These are phyloP conservation scores for Sporothrix luriei DNA, from an alignment of 2,329 filamentous ascomycete species.

Conservation along the genomic window DNA sequence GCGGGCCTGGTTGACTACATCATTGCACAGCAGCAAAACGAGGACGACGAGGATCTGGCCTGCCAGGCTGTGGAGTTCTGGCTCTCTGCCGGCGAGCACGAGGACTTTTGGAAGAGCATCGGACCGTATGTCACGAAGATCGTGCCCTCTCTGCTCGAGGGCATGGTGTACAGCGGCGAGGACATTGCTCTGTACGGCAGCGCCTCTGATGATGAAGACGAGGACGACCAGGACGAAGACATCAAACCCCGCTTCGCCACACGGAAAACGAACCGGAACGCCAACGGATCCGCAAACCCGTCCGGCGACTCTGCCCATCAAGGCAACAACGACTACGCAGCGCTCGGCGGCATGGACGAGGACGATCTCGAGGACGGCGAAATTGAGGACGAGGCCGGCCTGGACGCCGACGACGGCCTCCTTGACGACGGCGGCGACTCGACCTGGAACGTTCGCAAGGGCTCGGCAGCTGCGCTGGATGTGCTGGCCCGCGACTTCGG, in stretches of 20 bases:
- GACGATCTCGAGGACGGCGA: slow-evolving; percentile 31
- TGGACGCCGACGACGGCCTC: slow-evolving; percentile 72
- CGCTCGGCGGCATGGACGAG: slow-evolving; percentile 61
- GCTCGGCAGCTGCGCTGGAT: slow-evolving; percentile 91
- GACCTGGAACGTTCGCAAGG: slow-evolving; percentile 93
- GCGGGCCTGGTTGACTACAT: slow-evolving; percentile 89
- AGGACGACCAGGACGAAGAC: slow-evolving; percentile 86
- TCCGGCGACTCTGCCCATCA: slow-evolving; percentile 57
- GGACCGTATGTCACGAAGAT: slow-evolving; percentile 80
- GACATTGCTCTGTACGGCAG: slow-evolving; percentile 84
- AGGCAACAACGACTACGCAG: slow-evolving; percentile 56
- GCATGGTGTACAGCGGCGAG: slow-evolving; percentile 95
- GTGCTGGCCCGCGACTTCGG: slow-evolving; percentile 91
- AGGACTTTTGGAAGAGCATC: slow-evolving; percentile 73
- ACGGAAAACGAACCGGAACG: slow-evolving; percentile 59
- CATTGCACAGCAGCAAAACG: slow-evolving; percentile 81
- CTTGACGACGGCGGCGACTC: slow-evolving; percentile 85
- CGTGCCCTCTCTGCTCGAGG: slow-evolving; percentile 85
- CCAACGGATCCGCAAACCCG: slow-evolving; percentile 53
- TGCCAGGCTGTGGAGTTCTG: slow-evolving; percentile 97
- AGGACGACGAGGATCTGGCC: slow-evolving; percentile 84
- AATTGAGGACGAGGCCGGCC: slow-evolving; percentile 70
- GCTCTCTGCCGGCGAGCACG: slow-evolving; percentile 88
- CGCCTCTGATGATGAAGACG: slow-evolving; percentile 84
- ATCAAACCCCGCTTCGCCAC: slow-evolving; percentile 92